Evolutionary conservation across 495 filamentous ascomycete species (phyloP), one percentile per base, ranked within the genome.

Genomic region (Xylaria palmicola): DNA sequence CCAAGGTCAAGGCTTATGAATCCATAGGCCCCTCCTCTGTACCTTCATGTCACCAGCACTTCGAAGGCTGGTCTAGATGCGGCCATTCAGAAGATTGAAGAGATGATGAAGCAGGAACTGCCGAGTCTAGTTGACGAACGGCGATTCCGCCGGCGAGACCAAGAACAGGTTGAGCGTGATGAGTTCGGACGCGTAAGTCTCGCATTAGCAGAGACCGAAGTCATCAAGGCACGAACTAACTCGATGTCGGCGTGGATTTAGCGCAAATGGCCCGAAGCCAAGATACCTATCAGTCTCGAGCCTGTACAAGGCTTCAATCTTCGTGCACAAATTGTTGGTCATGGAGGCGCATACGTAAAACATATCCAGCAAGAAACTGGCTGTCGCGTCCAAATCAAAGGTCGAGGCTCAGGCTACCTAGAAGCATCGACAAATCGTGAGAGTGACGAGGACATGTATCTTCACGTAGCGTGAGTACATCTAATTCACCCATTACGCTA

Each of bases 261-360:
- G 90, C 92, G 93, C 65, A 97, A 97, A 91, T 98, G 94, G 94
- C 94, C 94, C 7, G 93, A 97, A 68, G 92, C 97, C 74, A 89
- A 88, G 59, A 95, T 98, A 60, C 86, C 91, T 8, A 90, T 98
- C 62, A 84, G 88, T 55, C 86, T 98, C 27, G 93, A 98, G 62
- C 89, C 92, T 1, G 85, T 97, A 47, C 90, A 87, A 20, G 94
- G 94, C n/a, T 98, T 98, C 77, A 98, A 98, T 63, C 80, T 98
- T 43, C 86, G 94, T 57, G 94, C 94, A 44, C 91, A 96, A 67
- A 92, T 98, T 44, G 94, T 98, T 52, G 94, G 94, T 19, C 90
- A 93, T 67, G 90, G 91, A 34, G 94, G 94, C 52, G 85, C 88
- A 22, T 96, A 97, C 68, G 94, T 98, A 41, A 98, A 98, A 74